Base-by-base conservation (phyloP, 352 stramenopile species). In the Pythium myriotylum region DNA sequence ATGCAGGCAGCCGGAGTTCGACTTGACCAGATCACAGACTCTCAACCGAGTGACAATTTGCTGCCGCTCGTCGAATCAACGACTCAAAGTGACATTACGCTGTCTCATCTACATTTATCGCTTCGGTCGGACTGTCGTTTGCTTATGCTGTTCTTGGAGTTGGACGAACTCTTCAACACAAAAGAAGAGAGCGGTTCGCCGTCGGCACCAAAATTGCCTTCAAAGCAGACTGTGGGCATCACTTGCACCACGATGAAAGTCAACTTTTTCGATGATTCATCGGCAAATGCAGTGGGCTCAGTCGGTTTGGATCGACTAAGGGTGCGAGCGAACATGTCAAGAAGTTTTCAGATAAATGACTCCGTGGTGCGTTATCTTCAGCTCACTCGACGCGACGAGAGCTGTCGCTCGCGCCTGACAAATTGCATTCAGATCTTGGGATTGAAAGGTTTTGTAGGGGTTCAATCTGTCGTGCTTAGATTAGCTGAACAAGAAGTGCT, bases 81-180 rank as follows among this genome's bases (percentile, higher is more conserved):
- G 16, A 33, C 63, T 1, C 51, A 29, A 7, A 59, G 13, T n/a
- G 52, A 60, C 16, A 49, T 71, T 22, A 41, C 51, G 5, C 6
- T 72, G 16, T 62, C 65, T 7, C 56, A 68, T 0, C 56, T 80
- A 37, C 49, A 53, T 4, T 32, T 82, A n/a, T 70, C 54, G 45
- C 63, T 75, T 50, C 59, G 50, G 13, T 69, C 74, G 10, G 50
- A 69, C 10, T 72, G 62, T 20, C 74, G 68, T n/a, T 56, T 89
- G 24, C 10, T 89, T 17, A 55, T 88, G 6, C 40, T 89, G 4
- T 62, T 82, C 32, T 43, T 84, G 22, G 75, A 68, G 4, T 60
- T 89, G 9, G 76, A 89, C 19, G 72, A 85, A 26, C 65, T 89
- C 5, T 37, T 64, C 4, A 84, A 69, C 45, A 16, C n/a, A 2